Evolutionary conservation across 1,139 yeast genomes (phyloP), one percentile per base, ranked within the genome.

Genomic region (Nakaseomyces delphensis): DNA sequence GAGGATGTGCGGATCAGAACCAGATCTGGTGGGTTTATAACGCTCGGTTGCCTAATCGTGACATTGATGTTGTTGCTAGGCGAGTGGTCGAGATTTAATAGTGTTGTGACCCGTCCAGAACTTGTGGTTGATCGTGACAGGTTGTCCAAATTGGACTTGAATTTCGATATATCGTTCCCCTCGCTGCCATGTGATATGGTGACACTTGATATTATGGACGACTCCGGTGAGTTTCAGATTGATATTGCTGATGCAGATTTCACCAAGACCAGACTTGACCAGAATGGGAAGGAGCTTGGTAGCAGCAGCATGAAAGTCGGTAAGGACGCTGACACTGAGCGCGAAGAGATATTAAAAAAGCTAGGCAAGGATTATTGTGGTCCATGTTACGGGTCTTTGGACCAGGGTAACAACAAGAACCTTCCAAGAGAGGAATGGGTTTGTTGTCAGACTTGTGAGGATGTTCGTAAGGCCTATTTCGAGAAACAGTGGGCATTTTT

Each of bases 1-100:
- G 97, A 89, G 55, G 98, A 91, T 62, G 95, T 95, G 4, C 74
- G 85, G 45, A 77, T 91, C 47, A 78, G 83, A 51, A 91, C 98
- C 2, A 73, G 89, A 3, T 73, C 91, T 5, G 98, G 98, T 41
- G 98, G 96, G 2, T 57, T 86, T 31, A 84, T 91, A 53, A 87
- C 97, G 6, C 60, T 91, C 39, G 65, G 77, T 4, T 83, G 96
- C 56, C 60, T 79, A 1, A 43, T 77, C 14, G 70, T 83, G 5
- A 81, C 86, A 23, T 47, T 81, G 21, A 54, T 82, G 45, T 70
- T 91, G 50, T 68, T 87, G 42, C 51, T 80, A 19, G 78, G 78
- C 52, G 97, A 91, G 63, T 85, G 91, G 75, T 50, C 60, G 30
- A 85, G 83, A 54, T 89, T 85, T 63, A 73, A 81, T 33, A 66